Base-by-base conservation (phyloP, 2,329 filamentous ascomycete genomes). In the Sporothrix curviconia region DNA sequence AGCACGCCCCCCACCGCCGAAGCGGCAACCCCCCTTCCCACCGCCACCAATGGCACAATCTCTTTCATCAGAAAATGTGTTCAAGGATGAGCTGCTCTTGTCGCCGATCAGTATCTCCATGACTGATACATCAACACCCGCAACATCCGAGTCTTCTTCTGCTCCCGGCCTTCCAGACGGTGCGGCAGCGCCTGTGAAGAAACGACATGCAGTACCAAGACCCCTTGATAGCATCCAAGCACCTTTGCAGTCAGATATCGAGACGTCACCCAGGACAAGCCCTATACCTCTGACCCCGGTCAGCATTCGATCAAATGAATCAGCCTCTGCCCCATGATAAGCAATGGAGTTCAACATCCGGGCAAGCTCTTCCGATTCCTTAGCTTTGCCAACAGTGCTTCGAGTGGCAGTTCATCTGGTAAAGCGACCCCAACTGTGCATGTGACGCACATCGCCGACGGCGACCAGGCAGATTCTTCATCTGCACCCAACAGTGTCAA, bases 301-400 rank as follows among this genome's bases (percentile, higher is more conserved):
- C 7, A 70, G 65, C 49, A 59, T 62, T 1, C 60, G 55, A 11
- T 68, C 68, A 2, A 68, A 68, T 24, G 61, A 60, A 3, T 67
- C 70, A 0, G 62, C 53, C 15, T 72, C 71, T 1, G 59, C 66
- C 2, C 57, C 46, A 74, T 69, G 54, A 72, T 69, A n/a, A 66
- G 69, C 1, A 71, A 66, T 50, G 67, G 68, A 4, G 58, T 67
- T 14, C 70, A 70, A 55, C 74, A 70, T 39, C 67, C 68, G 1
- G 69, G 68, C 56, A 74, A 70, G 58, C 63, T 78, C 2, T 70
- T 73, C 46, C 69, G 75, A 9, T 63, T 78, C 28, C 62, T 78
- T 14, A 73, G 69, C 57, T 60, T 74, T 5, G 71, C 24, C 15
- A 49, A 39, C 28, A 32, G 67, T 60, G 63, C 68, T 60, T 60